Evolutionary conservation across 2,329 filamentous ascomycete genomes (phyloP).

Genomic region (Knufia petricola): DNA sequence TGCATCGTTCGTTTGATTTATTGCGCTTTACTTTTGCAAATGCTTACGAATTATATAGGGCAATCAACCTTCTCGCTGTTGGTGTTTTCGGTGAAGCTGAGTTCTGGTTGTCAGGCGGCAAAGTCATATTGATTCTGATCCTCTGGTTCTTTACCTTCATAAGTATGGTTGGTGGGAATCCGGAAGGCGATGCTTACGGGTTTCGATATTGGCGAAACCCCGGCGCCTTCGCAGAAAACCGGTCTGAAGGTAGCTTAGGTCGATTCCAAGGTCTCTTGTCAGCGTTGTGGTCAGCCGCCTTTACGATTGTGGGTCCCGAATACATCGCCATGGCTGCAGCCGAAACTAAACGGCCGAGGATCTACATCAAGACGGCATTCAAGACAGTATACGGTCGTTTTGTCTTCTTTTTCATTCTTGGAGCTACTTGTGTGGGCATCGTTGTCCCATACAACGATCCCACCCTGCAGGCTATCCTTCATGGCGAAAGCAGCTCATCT

Average conservation of each 20-base stretch:
- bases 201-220: conserved; percentile 60
- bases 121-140: conserved; percentile 61
- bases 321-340: conserved; percentile 57
- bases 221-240: not conserved
- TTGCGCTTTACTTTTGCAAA: too few species aligned
- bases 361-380: conserved; percentile 61
- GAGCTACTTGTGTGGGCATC: conserved; percentile 62
- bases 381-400: conserved; percentile 72
- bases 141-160: conserved; percentile 70
- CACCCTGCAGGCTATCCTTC: conserved; percentile 56
- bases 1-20: too few species aligned
- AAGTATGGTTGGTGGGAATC: conserved; percentile 74
- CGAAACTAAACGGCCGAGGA: conserved; percentile 61
- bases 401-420: conserved; percentile 64
- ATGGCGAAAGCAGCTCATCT: conserved; percentile 50
- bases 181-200: conserved; percentile 59
- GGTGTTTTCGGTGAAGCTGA: conserved; percentile 68
- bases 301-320: conserved; percentile 58
- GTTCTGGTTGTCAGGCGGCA: conserved; percentile 63
- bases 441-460: conserved; percentile 30
- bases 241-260: conserved; percentile 42
- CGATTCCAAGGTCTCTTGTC: conserved; percentile 65
- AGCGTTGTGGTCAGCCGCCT: conserved; percentile 61
- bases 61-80: conserved; percentile 64
- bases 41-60: conserved; percentile 22